phyloP scores from a whole-genome alignment of 176 grass and related monocot species.

The Aegilops bicornis region DNA sequence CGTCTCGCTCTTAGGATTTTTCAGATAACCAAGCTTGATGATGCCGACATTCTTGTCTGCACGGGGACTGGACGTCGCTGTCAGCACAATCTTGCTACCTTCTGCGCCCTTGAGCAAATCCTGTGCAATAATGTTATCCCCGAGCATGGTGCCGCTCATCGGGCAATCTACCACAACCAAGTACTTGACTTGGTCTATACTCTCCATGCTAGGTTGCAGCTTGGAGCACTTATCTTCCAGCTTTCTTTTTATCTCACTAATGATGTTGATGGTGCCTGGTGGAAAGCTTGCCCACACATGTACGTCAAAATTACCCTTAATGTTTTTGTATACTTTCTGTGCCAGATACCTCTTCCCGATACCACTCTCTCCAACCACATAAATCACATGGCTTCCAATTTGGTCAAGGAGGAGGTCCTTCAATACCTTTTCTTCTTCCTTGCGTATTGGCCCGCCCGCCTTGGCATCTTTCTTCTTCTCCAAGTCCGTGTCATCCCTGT shows the following conservation, averaged over 20 bases:
- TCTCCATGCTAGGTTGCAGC: neutral
- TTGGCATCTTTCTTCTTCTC: no score
- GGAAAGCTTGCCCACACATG: neutral
- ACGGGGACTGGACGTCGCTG: neutral
- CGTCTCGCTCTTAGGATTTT: fast-evolving
- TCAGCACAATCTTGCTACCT: neutral
- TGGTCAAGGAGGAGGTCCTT: neutral
- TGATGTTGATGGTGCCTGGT: neutral
- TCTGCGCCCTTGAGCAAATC: neutral
- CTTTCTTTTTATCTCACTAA: neutral
- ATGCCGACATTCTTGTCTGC: neutral
- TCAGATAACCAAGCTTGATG: neutral
- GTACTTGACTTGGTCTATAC: neutral
- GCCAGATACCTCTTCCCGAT: neutral
- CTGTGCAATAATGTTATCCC: no score
- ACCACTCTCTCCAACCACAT: no score
- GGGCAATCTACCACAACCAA: neutral
- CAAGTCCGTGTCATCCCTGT: no score
- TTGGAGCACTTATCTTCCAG: neutral
- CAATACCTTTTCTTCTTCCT: neutral
- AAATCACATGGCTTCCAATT: neutral
- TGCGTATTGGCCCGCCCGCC: neutral
- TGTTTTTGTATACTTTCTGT: neutral
- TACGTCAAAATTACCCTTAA: neutral
- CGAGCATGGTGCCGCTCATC: neutral